These are phyloP conservation scores for Chenopodium formosanum DNA, from an alignment of 148 eudicot species.

Conservation along the genomic window DNA sequence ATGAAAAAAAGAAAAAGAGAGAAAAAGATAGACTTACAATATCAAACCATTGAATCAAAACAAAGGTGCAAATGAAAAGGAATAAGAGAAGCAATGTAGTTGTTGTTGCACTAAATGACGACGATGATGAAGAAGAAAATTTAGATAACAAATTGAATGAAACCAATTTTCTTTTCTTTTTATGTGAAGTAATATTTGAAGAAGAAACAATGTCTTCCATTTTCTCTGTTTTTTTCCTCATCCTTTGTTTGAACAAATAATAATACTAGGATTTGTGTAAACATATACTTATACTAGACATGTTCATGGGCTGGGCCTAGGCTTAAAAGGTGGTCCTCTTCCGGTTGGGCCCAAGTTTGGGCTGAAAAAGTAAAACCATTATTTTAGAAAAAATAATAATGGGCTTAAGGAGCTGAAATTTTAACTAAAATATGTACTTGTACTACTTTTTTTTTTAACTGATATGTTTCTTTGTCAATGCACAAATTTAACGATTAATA, in stretches of 20 bases:
- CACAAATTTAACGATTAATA: no score
- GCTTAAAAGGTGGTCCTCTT: no score
- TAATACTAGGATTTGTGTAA: not conserved
- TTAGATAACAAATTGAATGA: not conserved
- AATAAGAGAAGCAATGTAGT: slow-evolving; percentile 22
- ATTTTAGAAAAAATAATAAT: no score
- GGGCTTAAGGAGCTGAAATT: no score
- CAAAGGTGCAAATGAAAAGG: slow-evolving; percentile 15
- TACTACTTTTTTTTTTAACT: no score
- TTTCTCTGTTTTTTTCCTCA: not conserved
- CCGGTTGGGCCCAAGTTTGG: no score
- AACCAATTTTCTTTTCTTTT: slow-evolving; percentile 1
- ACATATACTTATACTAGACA: no score
- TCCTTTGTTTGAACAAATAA: not conserved
- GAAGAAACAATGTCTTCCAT: slow-evolving; percentile 22
- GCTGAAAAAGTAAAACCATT: no score
- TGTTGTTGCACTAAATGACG: not conserved
- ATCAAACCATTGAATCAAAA: slow-evolving; percentile 31
- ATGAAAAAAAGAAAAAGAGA: not conserved
- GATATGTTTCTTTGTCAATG: no score
- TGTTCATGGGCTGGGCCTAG: no score
- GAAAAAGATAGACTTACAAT: slow-evolving; percentile 23
- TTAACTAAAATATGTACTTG: no score
- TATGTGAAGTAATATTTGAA: not conserved
- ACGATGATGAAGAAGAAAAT: not conserved